Evolutionary conservation across 257 asterid genomes (phyloP), one percentile per base, ranked within the genome.

Genomic region (Mitragyna speciosa): DNA sequence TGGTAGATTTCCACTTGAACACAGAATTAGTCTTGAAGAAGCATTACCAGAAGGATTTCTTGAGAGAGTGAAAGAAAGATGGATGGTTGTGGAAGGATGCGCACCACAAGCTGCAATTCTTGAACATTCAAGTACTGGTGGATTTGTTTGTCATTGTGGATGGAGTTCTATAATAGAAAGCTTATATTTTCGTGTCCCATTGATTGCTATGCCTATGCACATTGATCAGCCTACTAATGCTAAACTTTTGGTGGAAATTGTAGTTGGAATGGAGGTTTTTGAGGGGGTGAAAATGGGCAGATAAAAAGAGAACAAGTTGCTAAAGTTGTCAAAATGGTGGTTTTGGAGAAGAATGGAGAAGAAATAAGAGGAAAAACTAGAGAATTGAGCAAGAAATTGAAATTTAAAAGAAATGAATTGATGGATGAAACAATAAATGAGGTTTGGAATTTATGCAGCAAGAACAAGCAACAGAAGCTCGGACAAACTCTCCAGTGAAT

Each of bases 121-220:
- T 7, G 30, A 47, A 33, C 78, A 76, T 49, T 24, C 76, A 48
- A 76, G 68, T n/a, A 33, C 20, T 0, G 81, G 70, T 43, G 84
- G 81, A 9, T 76, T 81, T 48, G 47, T 76, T 39, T 76, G 84
- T 63, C 81, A 81, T 24, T 81, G 84, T 59, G 81, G 84, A 65
- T 81, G 84, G 84, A 71, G 58, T 19, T 81, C 81, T 16, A 12
- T 36, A 28, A 61, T 69, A 43, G 84, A 81, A 61, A n/a, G 78
- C 0, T 59, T 76, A 24, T 61, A 26, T 5, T 59, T 10, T 43
- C 78, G 84, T 33, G 73, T 76, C 31, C 76, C 84, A 7, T 9
- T 81, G 9, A 76, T 81, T 0, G 73, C 78, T 15, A 76, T 81
- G 52, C 73, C 84, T 0, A 28, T 58, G 28, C 45, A 76, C 2